Evolutionary conservation across 768 basidiomycete genomes (phyloP).

Genomic region (Lactarius akahatsu): DNA sequence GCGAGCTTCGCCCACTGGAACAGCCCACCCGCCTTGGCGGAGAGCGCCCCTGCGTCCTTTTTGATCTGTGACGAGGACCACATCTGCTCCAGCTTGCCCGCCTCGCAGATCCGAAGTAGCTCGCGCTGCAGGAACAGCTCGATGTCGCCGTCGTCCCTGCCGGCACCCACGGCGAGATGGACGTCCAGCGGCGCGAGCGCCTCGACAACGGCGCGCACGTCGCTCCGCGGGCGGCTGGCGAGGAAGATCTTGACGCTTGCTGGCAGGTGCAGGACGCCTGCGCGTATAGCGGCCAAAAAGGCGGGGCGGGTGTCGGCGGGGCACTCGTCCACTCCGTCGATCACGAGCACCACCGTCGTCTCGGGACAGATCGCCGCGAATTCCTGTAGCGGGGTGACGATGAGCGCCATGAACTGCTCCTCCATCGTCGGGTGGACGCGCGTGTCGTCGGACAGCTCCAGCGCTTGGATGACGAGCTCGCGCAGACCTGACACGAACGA

Average conservation of each 20-base stretch:
- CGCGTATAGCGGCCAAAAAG: slow-evolving; percentile 15
- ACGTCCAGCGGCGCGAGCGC: not conserved
- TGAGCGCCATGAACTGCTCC: slow-evolving; percentile 27
- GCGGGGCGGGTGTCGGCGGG: slow-evolving; percentile 15
- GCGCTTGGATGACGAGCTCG: slow-evolving; percentile 12
- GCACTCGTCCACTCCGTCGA: slow-evolving; percentile 31
- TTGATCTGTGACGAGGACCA: slow-evolving; percentile 12
- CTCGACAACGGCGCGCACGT: slow-evolving; percentile 12
- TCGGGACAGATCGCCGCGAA: slow-evolving; percentile 14
- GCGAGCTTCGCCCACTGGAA: slow-evolving; percentile 29
- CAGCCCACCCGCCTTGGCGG: slow-evolving; percentile 23
- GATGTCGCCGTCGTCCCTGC: slow-evolving; percentile 23
- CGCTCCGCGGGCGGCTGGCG: slow-evolving; percentile 26
- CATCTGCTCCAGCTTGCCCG: not conserved
- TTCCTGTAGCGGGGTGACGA: slow-evolving; percentile 21
- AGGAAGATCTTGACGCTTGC: slow-evolving; percentile 25
- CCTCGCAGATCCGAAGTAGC: slow-evolving; percentile 10
- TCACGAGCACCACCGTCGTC: slow-evolving; percentile 23
- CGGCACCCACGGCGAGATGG: slow-evolving; percentile 5
- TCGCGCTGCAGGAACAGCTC: slow-evolving; percentile 17
- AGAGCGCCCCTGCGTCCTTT: slow-evolving; percentile 16
- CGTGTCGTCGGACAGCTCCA: slow-evolving; percentile 16
- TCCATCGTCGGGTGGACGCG: slow-evolving; percentile 16
- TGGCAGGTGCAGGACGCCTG: slow-evolving; percentile 16
- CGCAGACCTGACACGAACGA: slow-evolving; percentile 24